A percentile compares a stretch with the other conserved stretches of the same genome.
Evolutionary conservation across 441 rosid genomes (phyloP).

Genomic region (Iberis amara): DNA sequence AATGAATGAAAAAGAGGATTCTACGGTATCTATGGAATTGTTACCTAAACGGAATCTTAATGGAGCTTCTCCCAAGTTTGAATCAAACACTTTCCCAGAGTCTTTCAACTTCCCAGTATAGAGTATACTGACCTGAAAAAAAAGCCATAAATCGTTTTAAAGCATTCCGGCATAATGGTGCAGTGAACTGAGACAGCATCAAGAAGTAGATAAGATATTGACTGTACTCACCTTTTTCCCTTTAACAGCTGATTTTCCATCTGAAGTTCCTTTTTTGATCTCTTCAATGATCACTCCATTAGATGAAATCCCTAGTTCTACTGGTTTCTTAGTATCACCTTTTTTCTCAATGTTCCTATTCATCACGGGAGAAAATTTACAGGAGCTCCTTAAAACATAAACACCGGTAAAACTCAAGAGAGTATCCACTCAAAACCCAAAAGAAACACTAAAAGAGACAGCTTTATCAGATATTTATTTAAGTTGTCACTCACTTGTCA

Average conservation of each 20-base stretch:
- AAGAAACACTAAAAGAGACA: background rate
- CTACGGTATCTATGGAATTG: background rate
- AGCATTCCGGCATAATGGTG: background rate
- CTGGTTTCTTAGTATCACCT: slow-evolving; percentile 21
- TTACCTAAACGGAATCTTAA: slow-evolving; percentile 49
- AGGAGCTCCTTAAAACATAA: no score
- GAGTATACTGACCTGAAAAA: slow-evolving; percentile 41
- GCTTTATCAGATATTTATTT: no score
- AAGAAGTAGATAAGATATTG: slow-evolving; percentile 4
- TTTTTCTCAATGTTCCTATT: slow-evolving; percentile 28
- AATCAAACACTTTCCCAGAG: slow-evolving; percentile 38
- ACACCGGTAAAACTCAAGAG: no score
- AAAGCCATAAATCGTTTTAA: slow-evolving; percentile 3
- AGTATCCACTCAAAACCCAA: no score
- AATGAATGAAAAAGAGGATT: background rate
- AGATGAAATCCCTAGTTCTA: slow-evolving; percentile 27
- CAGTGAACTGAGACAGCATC: slow-evolving; percentile 6
- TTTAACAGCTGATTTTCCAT: slow-evolving; percentile 41
- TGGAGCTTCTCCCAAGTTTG: slow-evolving; percentile 35
- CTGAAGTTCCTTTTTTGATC: slow-evolving; percentile 35
- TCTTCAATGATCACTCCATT: slow-evolving; percentile 44
- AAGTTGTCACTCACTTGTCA: background rate
- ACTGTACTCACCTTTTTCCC: slow-evolving; percentile 42
- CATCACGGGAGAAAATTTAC: no score
- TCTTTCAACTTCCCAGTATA: slow-evolving; percentile 46